These are phyloP conservation scores for Leishmania mexicana DNA, from an alignment of 208 protist genomes.

Conservation along the genomic window DNA sequence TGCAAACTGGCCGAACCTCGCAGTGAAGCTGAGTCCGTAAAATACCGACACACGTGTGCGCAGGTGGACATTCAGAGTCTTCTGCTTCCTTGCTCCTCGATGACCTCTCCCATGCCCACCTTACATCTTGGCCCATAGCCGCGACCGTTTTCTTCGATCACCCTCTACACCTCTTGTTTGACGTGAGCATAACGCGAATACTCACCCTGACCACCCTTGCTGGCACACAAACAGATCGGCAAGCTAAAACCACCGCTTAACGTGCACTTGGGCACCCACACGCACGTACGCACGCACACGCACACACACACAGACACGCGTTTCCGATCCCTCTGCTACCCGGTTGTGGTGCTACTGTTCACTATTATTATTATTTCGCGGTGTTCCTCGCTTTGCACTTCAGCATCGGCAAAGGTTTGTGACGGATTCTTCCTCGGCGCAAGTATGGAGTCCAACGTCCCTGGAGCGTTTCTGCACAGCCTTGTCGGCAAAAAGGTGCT, in stretches of 20 bases:
- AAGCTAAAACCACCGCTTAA: neutral
- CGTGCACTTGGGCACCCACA: neutral
- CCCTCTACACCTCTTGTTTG: no score
- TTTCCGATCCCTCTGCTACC: neutral
- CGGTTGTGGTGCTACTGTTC: neutral
- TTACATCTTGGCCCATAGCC: neutral
- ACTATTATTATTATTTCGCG: neutral
- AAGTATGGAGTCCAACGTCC: conserved; percentile 71
- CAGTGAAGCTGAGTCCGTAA: neutral
- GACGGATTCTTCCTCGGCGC: neutral
- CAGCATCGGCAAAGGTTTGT: neutral
- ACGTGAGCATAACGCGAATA: neutral
- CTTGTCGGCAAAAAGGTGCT: conserved; percentile 95
- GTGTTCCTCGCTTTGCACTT: neutral
- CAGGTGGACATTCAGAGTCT: neutral
- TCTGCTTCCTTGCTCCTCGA: neutral
- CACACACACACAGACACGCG: neutral
- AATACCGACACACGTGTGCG: neutral
- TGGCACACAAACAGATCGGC: neutral
- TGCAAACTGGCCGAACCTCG: neutral
- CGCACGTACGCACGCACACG: neutral
- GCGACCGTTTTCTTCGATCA: neutral
- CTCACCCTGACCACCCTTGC: no score
- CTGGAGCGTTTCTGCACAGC: conserved; percentile 92
- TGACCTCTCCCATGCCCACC: neutral